A percentile compares a stretch with the other conserved stretches of the same genome.
Evolutionary conservation across 2,329 filamentous ascomycete species (phyloP).

Genomic region (Plenodomus biglobosus): DNA sequence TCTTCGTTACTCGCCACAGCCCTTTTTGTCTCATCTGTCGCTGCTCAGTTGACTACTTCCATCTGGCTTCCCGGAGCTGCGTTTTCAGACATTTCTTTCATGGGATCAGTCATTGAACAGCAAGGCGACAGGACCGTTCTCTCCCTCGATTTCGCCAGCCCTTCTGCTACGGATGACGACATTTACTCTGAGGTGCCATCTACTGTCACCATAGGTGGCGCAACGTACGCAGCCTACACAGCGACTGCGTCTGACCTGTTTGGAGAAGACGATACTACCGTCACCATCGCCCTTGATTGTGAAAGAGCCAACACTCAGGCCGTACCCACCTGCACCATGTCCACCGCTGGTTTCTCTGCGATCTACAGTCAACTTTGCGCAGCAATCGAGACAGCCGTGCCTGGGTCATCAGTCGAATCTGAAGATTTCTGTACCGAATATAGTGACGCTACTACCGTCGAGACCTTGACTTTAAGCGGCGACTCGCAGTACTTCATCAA

Average conservation of each 20-base stretch:
- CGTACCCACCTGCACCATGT: constrained; percentile 17
- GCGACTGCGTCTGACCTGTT: constrained; percentile 7
- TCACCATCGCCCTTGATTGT: constrained; percentile 17
- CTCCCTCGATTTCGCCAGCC: constrained; percentile 7
- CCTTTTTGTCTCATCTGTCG: constrained; percentile 22
- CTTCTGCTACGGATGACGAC: constrained; percentile 1
- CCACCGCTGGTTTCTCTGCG: constrained; percentile 9
- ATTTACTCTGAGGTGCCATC: constrained; percentile 7
- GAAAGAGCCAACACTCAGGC: constrained; percentile 11
- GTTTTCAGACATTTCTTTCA: constrained; percentile 13
- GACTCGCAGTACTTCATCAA: constrained; percentile 14
- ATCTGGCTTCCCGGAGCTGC: constrained; percentile 28
- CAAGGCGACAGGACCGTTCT: constrained; percentile 25
- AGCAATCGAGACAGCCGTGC: constrained; percentile 1
- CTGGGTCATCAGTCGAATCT: constrained; percentile 2
- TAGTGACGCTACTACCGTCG: background rate
- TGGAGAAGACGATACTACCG: constrained; percentile 2
- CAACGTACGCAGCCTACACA: constrained; percentile 19
- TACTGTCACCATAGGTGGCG: constrained; percentile 19
- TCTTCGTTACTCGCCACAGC: constrained; percentile 23
- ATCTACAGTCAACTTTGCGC: constrained; percentile 12
- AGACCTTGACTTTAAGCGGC: constrained; percentile 13
- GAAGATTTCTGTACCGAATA: constrained; percentile 10
- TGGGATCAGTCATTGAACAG: constrained; percentile 26
- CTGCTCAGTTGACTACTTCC: constrained; percentile 33